phyloP scores from a whole-genome alignment of 1,139 yeast species.

The Yamadazyma dendronema region DNA sequence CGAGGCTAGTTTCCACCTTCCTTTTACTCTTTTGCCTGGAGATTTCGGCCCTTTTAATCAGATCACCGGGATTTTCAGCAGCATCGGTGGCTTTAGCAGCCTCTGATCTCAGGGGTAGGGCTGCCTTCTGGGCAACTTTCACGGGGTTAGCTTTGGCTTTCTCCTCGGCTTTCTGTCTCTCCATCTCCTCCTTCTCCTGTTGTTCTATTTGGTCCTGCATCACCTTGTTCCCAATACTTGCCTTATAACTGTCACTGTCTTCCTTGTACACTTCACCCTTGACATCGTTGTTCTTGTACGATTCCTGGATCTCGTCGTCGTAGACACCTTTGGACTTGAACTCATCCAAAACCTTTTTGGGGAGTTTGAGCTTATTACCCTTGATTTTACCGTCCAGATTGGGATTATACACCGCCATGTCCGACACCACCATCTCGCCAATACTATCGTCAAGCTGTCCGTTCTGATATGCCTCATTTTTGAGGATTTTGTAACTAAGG shows the following conservation, averaged over 20 bases:
- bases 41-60: too few relatives aligned
- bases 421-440: slow-evolving; percentile 29
- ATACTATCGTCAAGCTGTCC: slow-evolving; percentile 11
- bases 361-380: slow-evolving; percentile 32
- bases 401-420: slow-evolving; percentile 35
- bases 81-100: slow-evolving; percentile 12
- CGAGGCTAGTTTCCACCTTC: slow-evolving; percentile 19
- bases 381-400: slow-evolving; percentile 25
- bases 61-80: background rate
- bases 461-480: slow-evolving; percentile 20
- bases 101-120: slow-evolving; percentile 12
- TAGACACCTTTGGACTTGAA: slow-evolving; percentile 26
- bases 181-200: slow-evolving; percentile 18
- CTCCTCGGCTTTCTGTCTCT: slow-evolving; percentile 13
- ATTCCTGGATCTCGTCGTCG: slow-evolving; percentile 28
- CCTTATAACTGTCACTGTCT: slow-evolving; percentile 16
- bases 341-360: slow-evolving; percentile 28
- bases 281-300: slow-evolving; percentile 15
- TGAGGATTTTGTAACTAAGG: slow-evolving; percentile 33
- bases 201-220: slow-evolving; percentile 19
- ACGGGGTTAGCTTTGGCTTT: slow-evolving; percentile 6
- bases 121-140: slow-evolving; percentile 18
- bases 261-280: slow-evolving; percentile 15
- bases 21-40: slow-evolving; percentile 7
- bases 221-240: slow-evolving; percentile 20